Conservation (phyloP, 441 rosid species). For the Populus hybrid region DNA sequence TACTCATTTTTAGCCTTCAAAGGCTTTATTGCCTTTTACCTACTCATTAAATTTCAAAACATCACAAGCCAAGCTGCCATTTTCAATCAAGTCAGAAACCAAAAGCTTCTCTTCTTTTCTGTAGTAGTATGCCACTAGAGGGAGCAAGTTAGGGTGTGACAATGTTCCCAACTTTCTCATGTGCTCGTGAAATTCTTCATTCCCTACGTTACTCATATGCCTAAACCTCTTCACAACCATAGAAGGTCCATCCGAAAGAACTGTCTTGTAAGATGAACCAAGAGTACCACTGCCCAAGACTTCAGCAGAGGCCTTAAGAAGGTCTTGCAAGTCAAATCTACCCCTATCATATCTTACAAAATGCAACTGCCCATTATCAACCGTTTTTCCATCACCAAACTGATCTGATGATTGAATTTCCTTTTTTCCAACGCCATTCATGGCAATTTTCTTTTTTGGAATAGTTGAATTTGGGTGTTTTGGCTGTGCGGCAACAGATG, state of each 20-base stretch:
- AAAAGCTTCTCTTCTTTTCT: constrained; percentile 84
- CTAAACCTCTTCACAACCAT: constrained; percentile 78
- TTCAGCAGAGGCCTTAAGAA: constrained; percentile 81
- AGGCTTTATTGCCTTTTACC: no score
- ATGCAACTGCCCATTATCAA: constrained; percentile 38
- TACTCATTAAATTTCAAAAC: no score
- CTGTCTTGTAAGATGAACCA: constrained; percentile 79
- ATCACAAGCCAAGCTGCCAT: no score
- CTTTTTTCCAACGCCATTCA: constrained; percentile 11
- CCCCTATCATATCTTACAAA: constrained; percentile 55
- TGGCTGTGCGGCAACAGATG: constrained; percentile 17
- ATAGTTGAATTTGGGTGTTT: constrained; percentile 21
- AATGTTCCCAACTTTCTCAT: constrained; percentile 66
- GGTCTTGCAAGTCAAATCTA: constrained; percentile 65
- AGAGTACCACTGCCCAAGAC: constrained; percentile 68
- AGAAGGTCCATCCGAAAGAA: constrained; percentile 44
- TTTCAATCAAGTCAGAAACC: constrained; percentile 56
- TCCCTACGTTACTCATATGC: constrained; percentile 57
- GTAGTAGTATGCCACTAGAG: constrained; percentile 61
- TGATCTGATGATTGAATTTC: constrained; percentile 22
- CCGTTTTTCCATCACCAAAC: constrained; percentile 9
- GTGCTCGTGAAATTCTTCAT: constrained; percentile 62
- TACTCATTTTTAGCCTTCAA: no score
- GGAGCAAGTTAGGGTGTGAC: constrained; percentile 69
- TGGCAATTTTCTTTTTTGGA: constrained; percentile 23